Evolutionary conservation across 192 early-diverging fungal genomes (phyloP), one percentile per base, ranked within the genome.

Genomic region (Umbelopsis ramanniana): DNA sequence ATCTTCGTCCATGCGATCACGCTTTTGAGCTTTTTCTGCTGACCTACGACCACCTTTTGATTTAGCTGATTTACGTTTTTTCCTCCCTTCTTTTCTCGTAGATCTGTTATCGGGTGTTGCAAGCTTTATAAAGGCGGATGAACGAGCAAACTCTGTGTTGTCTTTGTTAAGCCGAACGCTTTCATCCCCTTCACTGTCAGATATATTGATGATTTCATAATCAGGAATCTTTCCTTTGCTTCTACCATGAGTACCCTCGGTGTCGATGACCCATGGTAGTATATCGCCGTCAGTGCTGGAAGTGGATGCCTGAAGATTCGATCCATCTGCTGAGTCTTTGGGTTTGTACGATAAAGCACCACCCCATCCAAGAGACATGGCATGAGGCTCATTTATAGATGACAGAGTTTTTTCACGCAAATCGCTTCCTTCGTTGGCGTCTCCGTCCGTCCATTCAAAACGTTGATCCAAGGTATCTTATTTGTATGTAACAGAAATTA

Each of bases 381-480:
- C 26, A 14, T 63, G 33, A 19, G 57, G 15, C 19, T 63, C 33
- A 26, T 14, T 29, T 4, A 7, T 63, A 19, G 57, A 26, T 3
- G 26, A 12, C 15, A 26, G 3, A 3, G 33, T 1, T 17, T 63
- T 12, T 37, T 33, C 33, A 4, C 6, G 10, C 3, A 4, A 11
- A 14, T 11, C 26, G 0, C 26, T 35, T 12, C 7, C 17, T 19
- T 50, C 48, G n/a, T 50, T 50, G 4, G 57, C 57, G 12, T 63
- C 57, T 63, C 57, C 57, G 11, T 63, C 57, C 4, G 33, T 37
- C 57, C 57, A 63, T 63, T 63, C 57, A 35, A 63, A 63, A 12
- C 33, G 57, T 37, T 63, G 57, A 37, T 63, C 57, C 57, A 63
- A 37, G 14, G 57, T 63, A 63, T 63, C 57, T 63, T 8, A 63